Percentiles rank a stretch among this genome's conserved stretches.
phyloP scores from a whole-genome alignment of 371 early-diverging fungal species.

The Zychaea mexicana region DNA sequence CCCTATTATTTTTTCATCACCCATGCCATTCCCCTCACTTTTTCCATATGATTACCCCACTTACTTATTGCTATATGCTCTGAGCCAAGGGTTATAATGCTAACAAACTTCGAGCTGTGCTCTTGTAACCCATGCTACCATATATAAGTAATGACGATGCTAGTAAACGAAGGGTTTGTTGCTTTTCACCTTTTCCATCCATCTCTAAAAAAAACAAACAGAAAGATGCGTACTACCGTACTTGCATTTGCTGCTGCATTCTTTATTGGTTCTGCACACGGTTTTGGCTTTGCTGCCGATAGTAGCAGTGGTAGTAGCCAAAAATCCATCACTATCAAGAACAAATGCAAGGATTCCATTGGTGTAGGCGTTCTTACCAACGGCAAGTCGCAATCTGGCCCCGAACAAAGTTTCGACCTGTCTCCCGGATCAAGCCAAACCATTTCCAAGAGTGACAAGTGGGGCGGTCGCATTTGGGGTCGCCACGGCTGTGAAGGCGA shows the following conservation, averaged over 20 bases:
- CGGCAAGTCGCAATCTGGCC: constrained; percentile 17
- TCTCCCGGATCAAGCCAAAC: constrained; percentile 30
- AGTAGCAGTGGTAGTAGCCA: constrained; percentile 2
- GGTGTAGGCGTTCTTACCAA: constrained; percentile 45
- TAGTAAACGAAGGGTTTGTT: neutral
- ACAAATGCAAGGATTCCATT: constrained; percentile 33
- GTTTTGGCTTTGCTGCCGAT: constrained; percentile 7
- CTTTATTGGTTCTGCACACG: neutral
- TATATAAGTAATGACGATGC: neutral
- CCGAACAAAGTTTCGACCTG: constrained; percentile 37
- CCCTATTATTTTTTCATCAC: too few relatives aligned
- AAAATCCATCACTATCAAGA: constrained; percentile 27
- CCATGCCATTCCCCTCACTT: too few relatives aligned
- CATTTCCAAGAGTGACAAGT: constrained; percentile 31
- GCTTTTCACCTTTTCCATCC: neutral
- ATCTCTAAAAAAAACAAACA: neutral
- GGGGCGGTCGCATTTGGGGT: constrained; percentile 55
- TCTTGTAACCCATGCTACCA: neutral
- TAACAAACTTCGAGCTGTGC: too few relatives aligned
- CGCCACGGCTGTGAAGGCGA: constrained; percentile 37
- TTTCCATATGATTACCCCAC: too few relatives aligned
- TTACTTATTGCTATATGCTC: too few relatives aligned
- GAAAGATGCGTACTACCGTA: neutral
- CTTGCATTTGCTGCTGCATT: neutral
- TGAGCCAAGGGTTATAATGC: too few relatives aligned